These are phyloP conservation scores for Colletotrichum salicis DNA, from an alignment of 2,329 filamentous ascomycete species.

Conservation along the genomic window DNA sequence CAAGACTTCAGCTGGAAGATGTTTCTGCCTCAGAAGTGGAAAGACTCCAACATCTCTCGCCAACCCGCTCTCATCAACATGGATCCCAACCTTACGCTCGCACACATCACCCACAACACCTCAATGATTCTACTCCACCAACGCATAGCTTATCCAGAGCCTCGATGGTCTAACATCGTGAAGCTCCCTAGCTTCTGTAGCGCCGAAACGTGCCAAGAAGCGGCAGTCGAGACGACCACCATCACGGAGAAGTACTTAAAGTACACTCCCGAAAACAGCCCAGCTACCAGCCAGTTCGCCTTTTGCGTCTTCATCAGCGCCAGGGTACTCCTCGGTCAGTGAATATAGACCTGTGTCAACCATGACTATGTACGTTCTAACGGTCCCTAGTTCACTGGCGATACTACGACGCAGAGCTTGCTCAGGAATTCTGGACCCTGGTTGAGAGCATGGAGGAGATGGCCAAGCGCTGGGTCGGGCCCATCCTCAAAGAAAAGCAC, in stretches of 20 bases:
- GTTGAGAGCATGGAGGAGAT: conserved; percentile 45
- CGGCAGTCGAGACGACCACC: conserved; percentile 56
- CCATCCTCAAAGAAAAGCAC: conserved; percentile 12
- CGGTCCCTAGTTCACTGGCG: conserved; percentile 42
- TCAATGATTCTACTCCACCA: conserved; percentile 62
- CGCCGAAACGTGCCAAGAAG: conserved; percentile 59
- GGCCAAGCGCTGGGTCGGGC: conserved; percentile 42
- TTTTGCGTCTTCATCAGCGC: conserved; percentile 60
- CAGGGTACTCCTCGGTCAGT: conserved; percentile 51
- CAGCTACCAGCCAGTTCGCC: conserved; percentile 52
- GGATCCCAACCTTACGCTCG: conserved; percentile 61
- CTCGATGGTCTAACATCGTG: conserved; percentile 42
- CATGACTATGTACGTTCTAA: neutral
- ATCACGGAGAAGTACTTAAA: conserved; percentile 59
- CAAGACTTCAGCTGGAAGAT: conserved; percentile 49
- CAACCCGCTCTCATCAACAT: conserved; percentile 44
- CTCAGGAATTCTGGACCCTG: conserved; percentile 43
- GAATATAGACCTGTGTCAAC: fast-evolving
- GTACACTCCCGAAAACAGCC: conserved; percentile 42
- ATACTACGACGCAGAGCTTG: conserved; percentile 38
- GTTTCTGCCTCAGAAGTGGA: conserved; percentile 55
- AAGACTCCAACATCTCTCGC: conserved; percentile 46
- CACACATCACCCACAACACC: conserved; percentile 60
- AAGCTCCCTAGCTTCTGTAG: conserved; percentile 55
- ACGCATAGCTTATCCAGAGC: conserved; percentile 55